A percentile compares a stretch with the other conserved stretches of the same genome.
These are phyloP conservation scores for Marasmius sp. DNA, from an alignment of 1,284 basidiomycete genomes.

Conservation along the genomic window DNA sequence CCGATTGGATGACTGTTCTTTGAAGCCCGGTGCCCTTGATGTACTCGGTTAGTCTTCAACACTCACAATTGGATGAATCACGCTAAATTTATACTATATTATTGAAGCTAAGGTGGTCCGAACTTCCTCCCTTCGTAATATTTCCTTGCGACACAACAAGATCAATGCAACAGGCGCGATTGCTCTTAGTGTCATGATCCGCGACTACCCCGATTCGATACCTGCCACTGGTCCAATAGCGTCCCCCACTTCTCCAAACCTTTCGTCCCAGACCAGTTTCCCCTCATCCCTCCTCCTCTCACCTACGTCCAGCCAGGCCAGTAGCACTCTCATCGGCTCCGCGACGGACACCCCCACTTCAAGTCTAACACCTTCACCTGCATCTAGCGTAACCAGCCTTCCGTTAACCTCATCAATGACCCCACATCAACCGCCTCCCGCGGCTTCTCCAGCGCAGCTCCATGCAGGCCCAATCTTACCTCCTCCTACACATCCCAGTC, in stretches of 20 bases:
- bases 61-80: neutral
- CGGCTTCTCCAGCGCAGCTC: constrained; percentile 31
- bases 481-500: constrained; percentile 16
- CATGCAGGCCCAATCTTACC: constrained; percentile 3
- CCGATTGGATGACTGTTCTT: constrained; percentile 78
- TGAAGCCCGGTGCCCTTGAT: constrained; percentile 75
- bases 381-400: constrained; percentile 6
- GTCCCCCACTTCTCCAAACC: constrained; percentile 20
- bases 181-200: constrained; percentile 91
- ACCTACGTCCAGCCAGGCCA: constrained; percentile 3
- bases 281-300: constrained; percentile 16
- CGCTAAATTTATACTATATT: neutral
- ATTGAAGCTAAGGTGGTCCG: constrained; percentile 75
- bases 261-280: constrained; percentile 5
- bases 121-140: constrained; percentile 79
- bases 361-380: constrained; percentile 6
- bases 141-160: constrained; percentile 84
- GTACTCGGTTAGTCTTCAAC: constrained; percentile 59
- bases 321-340: neutral
- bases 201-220: constrained; percentile 85
- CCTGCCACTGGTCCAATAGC: constrained; percentile 27
- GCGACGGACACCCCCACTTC: neutral
- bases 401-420: constrained; percentile 6
- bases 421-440: constrained; percentile 29
- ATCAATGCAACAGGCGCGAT: constrained; percentile 84